Evolutionary conservation across 768 basidiomycete species (phyloP).

Genomic region (Phlebiopsis gigantea): DNA sequence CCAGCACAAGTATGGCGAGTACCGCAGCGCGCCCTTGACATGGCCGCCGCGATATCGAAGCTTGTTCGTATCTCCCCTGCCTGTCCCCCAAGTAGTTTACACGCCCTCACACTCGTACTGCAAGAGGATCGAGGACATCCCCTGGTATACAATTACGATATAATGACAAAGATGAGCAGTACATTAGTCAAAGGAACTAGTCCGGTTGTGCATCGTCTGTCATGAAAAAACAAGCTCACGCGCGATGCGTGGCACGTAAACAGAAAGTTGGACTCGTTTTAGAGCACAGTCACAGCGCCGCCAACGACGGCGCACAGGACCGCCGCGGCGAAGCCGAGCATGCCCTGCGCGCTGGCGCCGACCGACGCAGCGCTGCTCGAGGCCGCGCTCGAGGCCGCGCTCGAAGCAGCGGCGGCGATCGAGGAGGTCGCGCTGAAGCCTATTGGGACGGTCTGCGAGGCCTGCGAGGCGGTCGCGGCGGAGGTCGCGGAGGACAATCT

Average conservation of each 20-base stretch:
- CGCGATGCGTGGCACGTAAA: neutral
- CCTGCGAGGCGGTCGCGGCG: constrained; percentile 28
- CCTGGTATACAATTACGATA: neutral
- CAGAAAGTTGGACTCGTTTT: neutral
- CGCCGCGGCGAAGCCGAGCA: neutral
- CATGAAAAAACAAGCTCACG: neutral
- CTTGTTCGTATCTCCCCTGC: too few relatives aligned
- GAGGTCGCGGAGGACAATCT: constrained; percentile 41
- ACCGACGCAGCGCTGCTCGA: neutral
- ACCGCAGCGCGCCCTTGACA: too few relatives aligned
- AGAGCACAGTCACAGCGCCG: constrained; percentile 3
- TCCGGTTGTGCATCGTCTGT: neutral
- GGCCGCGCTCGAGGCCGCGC: neutral
- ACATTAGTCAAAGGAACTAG: neutral
- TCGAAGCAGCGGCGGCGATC: neutral
- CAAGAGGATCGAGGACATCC: too few relatives aligned
- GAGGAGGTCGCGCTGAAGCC: constrained; percentile 20
- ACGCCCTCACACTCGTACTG: too few relatives aligned
- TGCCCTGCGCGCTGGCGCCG: neutral
- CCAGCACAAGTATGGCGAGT: too few relatives aligned
- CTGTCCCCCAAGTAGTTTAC: too few relatives aligned
- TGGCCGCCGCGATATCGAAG: too few relatives aligned
- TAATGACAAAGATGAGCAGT: neutral
- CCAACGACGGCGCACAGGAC: neutral
- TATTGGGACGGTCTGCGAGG: constrained; percentile 38